Percentiles rank a stretch among this genome's conserved stretches.
Conservation (phyloP, 176 grass and related monocot genomes). For the Aegilops sharonensis region DNA sequence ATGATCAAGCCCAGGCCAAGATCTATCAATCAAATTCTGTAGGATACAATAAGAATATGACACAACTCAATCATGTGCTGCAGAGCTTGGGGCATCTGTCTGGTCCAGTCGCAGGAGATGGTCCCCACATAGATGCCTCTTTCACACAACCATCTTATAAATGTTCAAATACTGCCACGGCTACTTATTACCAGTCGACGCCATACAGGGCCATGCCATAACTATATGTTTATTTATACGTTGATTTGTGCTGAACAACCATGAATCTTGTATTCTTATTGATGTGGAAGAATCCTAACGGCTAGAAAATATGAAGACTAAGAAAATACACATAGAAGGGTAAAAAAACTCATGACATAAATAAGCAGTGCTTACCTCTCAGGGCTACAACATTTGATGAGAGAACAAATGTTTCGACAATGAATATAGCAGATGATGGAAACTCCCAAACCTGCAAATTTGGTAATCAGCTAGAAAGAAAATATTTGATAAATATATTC, state of each 20-base stretch:
- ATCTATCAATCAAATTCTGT: slow-evolving; percentile 25
- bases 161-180: not conserved
- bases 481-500: slow-evolving; percentile 5
- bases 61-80: slow-evolving; percentile 29
- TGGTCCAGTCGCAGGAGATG: not conserved
- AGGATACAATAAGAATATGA: not conserved
- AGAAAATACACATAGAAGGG: slow-evolving; percentile 15
- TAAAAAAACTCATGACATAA: not conserved
- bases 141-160: not conserved
- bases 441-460: slow-evolving; percentile 89
- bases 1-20: not conserved
- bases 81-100: not conserved
- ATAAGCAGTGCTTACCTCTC: slow-evolving; percentile 50
- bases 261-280: not conserved
- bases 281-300: slow-evolving; percentile 6
- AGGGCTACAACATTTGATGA: slow-evolving; percentile 86
- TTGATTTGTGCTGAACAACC: not conserved
- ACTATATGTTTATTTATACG: not conserved
- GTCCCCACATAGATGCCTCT: slow-evolving; percentile 5
- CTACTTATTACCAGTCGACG: not conserved
- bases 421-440: slow-evolving; percentile 70
- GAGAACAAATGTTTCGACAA: slow-evolving; percentile 78
- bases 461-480: not conserved
- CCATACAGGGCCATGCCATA: not conserved
- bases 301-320: slow-evolving; percentile 6